These are phyloP conservation scores for Drosera capensis DNA, from an alignment of 148 eudicot species.

Conservation along the genomic window DNA sequence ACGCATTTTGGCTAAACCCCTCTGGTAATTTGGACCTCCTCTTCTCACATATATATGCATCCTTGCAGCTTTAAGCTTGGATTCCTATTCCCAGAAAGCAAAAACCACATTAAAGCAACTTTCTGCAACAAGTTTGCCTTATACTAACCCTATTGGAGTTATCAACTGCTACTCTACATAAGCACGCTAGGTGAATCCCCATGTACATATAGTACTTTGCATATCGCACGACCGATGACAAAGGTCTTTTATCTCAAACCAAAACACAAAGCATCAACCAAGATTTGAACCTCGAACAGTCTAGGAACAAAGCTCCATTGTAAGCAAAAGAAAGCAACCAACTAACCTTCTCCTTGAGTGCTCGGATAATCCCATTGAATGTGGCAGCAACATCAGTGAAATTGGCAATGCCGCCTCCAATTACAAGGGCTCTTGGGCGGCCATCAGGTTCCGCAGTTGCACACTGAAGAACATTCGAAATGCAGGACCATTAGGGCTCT, in stretches of 20 bases:
- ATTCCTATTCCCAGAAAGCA: constrained; percentile 19
- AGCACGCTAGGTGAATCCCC: no score
- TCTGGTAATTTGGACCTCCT: constrained; percentile 99
- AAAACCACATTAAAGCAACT: constrained; percentile 2
- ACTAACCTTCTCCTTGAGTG: constrained; percentile 34
- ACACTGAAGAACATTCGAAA: constrained; percentile 32
- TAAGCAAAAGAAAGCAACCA: neutral
- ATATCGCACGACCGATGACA: no score
- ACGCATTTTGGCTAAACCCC: constrained; percentile 90
- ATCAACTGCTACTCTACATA: no score
- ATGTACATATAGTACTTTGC: no score
- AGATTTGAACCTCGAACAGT: no score
- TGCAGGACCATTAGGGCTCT: constrained; percentile 1
- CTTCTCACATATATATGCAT: constrained; percentile 90
- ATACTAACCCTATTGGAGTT: neutral
- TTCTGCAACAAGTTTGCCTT: neutral
- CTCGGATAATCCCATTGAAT: constrained; percentile 48
- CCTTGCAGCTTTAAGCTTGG: constrained; percentile 88
- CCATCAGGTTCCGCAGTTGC: constrained; percentile 96
- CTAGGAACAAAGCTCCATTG: no score
- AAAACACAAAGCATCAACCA: no score
- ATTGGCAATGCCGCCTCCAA: constrained; percentile 97
- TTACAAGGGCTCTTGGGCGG: constrained; percentile 70
- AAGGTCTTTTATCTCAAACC: no score
- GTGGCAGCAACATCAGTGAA: constrained; percentile 98